phyloP scores from a whole-genome alignment of 768 basidiomycete species.

The Postia placenta region DNA sequence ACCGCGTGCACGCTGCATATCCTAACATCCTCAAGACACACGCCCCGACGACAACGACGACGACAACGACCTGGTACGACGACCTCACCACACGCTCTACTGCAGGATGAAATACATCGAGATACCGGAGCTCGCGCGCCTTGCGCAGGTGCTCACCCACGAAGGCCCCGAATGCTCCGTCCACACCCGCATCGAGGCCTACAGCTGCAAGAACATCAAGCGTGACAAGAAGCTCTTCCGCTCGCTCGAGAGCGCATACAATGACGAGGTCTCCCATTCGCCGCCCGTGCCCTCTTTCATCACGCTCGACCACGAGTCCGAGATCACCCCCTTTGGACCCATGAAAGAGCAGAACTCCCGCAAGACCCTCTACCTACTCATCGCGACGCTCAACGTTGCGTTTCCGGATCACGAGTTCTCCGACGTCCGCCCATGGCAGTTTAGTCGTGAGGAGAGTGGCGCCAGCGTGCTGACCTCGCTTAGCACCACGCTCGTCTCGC shows the following conservation, averaged over 20 bases:
- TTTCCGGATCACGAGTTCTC: conserved; percentile 99
- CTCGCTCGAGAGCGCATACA: conserved; percentile 82
- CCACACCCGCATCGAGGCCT: conserved; percentile 91
- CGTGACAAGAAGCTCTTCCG: conserved; percentile 97
- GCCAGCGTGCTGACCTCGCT: conserved; percentile 80
- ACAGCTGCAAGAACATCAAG: conserved; percentile 96
- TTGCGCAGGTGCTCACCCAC: conserved; percentile 76
- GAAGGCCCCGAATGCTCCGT: conserved; percentile 86
- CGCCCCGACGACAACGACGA: too few relatives aligned
- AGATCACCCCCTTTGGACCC: conserved; percentile 86
- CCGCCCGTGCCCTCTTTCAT: conserved; percentile 83
- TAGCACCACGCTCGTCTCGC: conserved; percentile 75
- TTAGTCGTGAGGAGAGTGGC: conserved; percentile 70
- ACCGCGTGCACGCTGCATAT: too few relatives aligned
- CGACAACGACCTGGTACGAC: too few relatives aligned
- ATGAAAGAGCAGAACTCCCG: conserved; percentile 79
- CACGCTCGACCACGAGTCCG: conserved; percentile 59
- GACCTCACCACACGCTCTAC: too few relatives aligned
- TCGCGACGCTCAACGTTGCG: conserved; percentile 93
- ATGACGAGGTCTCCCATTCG: conserved; percentile 73
- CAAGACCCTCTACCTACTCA: conserved; percentile 94
- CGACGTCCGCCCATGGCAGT: conserved; percentile 84
- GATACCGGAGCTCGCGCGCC: conserved; percentile 67
- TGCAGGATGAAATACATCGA: conserved; percentile 83
- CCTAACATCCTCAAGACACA: too few relatives aligned